Evolutionary conservation across 129 eudicot genomes (phyloP).

Genomic region (Tagetes erecta): DNA sequence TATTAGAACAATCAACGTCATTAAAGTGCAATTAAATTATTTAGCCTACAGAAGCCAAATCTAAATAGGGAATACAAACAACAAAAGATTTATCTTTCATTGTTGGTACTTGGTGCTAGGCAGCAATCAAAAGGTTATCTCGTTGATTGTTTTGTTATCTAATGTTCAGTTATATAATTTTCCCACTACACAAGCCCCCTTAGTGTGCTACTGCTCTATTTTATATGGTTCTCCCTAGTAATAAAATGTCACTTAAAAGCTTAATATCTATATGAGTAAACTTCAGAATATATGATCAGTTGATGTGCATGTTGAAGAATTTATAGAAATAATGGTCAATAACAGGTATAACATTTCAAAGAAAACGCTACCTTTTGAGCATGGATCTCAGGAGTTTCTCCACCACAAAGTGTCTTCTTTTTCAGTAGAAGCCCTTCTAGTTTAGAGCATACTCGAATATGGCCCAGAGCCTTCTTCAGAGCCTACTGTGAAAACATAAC

Average conservation of each 20-base stretch:
- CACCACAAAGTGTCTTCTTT: slow-evolving; percentile 63
- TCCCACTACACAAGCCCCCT: background rate
- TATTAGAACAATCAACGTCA: background rate
- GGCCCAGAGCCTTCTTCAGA: slow-evolving; percentile 80
- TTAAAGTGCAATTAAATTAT: background rate
- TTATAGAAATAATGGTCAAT: background rate
- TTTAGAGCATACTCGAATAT: slow-evolving; percentile 77
- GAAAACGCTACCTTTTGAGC: slow-evolving; percentile 71
- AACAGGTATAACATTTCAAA: background rate
- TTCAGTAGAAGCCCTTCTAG: slow-evolving; percentile 80
- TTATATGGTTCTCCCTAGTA: background rate
- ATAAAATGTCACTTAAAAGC: background rate
- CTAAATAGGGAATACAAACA: background rate
- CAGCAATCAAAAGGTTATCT: background rate
- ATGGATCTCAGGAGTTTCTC: slow-evolving; percentile 91
- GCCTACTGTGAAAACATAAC: slow-evolving; percentile 49
- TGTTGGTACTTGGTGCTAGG: background rate
- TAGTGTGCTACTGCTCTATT: background rate
- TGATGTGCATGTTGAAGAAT: slow-evolving; percentile 7
- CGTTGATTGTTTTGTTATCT: background rate
- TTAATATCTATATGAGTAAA: background rate
- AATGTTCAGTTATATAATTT: background rate
- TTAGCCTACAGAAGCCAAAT: background rate
- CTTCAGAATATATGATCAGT: slow-evolving; percentile 1
- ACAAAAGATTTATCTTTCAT: slow-evolving; percentile 9